A percentile compares a stretch with the other conserved stretches of the same genome.
Conservation (phyloP, 257 asterid species). For the Gentiana dahurica region DNA sequence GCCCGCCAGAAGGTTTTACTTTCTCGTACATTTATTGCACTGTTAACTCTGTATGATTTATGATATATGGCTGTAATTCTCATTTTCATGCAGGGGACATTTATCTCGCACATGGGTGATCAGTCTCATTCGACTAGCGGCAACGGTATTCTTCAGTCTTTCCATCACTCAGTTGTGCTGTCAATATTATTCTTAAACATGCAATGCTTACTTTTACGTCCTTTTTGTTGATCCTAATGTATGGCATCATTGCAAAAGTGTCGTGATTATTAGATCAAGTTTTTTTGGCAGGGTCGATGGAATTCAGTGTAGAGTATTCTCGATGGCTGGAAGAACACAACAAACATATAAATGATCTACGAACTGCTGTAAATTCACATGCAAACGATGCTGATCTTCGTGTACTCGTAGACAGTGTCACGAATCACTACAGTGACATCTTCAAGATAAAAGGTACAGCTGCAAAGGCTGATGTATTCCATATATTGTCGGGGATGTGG, state of each 20-base stretch:
- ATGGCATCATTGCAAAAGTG: too few relatives aligned
- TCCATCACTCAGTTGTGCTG: background rate
- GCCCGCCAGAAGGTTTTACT: constrained; percentile 59
- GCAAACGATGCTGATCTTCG: constrained; percentile 71
- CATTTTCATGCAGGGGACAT: constrained; percentile 33
- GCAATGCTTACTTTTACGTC: too few relatives aligned
- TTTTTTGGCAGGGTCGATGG: constrained; percentile 54
- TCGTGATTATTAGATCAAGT: background rate
- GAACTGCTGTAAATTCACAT: constrained; percentile 68
- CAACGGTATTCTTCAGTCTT: constrained; percentile 43
- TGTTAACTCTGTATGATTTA: background rate
- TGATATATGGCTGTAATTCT: constrained; percentile 1
- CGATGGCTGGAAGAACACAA: constrained; percentile 85
- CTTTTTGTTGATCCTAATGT: too few relatives aligned
- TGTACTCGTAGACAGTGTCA: constrained; percentile 49
- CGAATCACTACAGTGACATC: constrained; percentile 53
- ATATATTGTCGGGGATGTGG: constrained; percentile 99
- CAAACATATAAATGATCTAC: constrained; percentile 55
- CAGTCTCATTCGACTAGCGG: constrained; percentile 50
- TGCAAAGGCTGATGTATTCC: constrained; percentile 85
- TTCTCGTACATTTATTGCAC: background rate
- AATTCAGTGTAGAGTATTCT: constrained; percentile 71
- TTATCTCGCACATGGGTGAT: constrained; percentile 63
- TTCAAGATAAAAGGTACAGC: constrained; percentile 79
- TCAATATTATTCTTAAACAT: too few relatives aligned